These are phyloP conservation scores for Petunia hybrid DNA, from an alignment of 305 asterid genomes.

Conservation along the genomic window DNA sequence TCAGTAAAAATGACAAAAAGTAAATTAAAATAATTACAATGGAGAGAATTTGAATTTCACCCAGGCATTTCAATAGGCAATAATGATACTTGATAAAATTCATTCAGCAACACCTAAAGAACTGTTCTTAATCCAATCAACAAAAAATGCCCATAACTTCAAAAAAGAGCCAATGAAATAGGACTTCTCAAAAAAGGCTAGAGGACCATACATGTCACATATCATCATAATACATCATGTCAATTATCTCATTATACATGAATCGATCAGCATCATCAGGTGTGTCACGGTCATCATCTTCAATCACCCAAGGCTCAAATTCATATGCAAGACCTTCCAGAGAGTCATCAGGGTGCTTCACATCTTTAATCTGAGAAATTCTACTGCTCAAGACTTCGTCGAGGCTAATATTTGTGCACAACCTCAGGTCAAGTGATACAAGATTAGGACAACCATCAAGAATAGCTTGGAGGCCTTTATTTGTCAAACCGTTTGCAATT, in stretches of 20 bases:
- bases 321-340: neutral
- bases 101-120: neutral
- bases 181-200: too few relatives aligned
- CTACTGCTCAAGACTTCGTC: conserved; percentile 37
- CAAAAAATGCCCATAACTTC: too few relatives aligned
- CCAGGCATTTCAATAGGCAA: neutral
- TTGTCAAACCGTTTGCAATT: conserved; percentile 49
- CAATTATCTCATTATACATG: too few relatives aligned
- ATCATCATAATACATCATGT: too few relatives aligned
- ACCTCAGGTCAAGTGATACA: conserved; percentile 54
- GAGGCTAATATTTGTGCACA: conserved; percentile 42
- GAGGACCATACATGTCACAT: too few relatives aligned
- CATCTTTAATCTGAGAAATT: conserved; percentile 44
- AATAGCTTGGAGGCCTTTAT: conserved; percentile 52
- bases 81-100: neutral
- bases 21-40: too few relatives aligned
- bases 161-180: too few relatives aligned
- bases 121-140: too few relatives aligned
- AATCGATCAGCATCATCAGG: too few relatives aligned
- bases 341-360: conserved; percentile 31
- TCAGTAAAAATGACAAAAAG: too few relatives aligned
- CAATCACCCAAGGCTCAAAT: neutral
- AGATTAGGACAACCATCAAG: conserved; percentile 52
- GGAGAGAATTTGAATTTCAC: too few relatives aligned
- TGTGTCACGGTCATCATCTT: too few relatives aligned